phyloP scores from a whole-genome alignment of 495 filamentous ascomycete genomes.

The Xylaria grammica region DNA sequence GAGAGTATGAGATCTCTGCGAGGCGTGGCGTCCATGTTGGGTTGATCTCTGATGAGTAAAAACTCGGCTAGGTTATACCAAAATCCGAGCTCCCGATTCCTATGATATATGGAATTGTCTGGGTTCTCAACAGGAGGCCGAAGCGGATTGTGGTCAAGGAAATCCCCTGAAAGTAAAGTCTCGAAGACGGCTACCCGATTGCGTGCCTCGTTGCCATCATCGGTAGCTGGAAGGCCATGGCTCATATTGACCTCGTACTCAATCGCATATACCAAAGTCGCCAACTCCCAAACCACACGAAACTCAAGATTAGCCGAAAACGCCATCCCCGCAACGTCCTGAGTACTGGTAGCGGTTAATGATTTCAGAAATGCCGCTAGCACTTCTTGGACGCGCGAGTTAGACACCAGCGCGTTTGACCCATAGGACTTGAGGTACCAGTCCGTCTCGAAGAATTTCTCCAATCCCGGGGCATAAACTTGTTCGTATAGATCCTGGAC shows the following conservation, averaged over 20 bases:
- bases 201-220: slow-evolving; percentile 65
- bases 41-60: slow-evolving; percentile 63
- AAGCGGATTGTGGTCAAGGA: slow-evolving; percentile 65
- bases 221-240: slow-evolving; percentile 38
- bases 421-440: slow-evolving; percentile 68
- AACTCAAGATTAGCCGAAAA: slow-evolving; percentile 69
- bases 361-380: slow-evolving; percentile 64
- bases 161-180: slow-evolving; percentile 70
- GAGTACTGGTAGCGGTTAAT: slow-evolving; percentile 43
- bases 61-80: slow-evolving; percentile 79
- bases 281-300: slow-evolving; percentile 72
- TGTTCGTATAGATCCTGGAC: slow-evolving; percentile 75
- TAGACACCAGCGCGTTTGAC: slow-evolving; percentile 52
- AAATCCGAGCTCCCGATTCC: slow-evolving; percentile 73
- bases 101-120: slow-evolving; percentile 56
- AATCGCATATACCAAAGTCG: slow-evolving; percentile 44
- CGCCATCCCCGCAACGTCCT: slow-evolving; percentile 65
- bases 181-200: slow-evolving; percentile 76
- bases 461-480: slow-evolving; percentile 77
- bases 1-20: slow-evolving; percentile 68
- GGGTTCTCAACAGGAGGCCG: slow-evolving; percentile 44
- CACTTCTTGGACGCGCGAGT: slow-evolving; percentile 64
- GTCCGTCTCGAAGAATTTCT: slow-evolving; percentile 80
- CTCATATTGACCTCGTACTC: slow-evolving; percentile 37
- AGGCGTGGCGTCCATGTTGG: slow-evolving; percentile 54